Base-by-base conservation (phyloP, 345 rosid species). In the Cochlearia excelsa region DNA sequence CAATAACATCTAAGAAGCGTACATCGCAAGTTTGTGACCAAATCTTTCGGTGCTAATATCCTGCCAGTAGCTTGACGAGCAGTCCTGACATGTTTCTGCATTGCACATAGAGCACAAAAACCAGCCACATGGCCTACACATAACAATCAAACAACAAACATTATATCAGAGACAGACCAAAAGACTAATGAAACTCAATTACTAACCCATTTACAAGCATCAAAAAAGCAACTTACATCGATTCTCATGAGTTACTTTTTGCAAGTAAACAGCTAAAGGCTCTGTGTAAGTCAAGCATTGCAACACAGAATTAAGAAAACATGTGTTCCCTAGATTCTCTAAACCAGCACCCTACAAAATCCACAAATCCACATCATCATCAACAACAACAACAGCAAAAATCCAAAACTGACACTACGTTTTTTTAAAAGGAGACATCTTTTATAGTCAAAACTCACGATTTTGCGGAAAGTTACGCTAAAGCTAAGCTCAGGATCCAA, bases 21-120 rank as follows among this genome's bases (percentile, higher is more conserved):
- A 93, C 99, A 82, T 30, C 95, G 82, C 78, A 93, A 73, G 80
- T 93, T 93, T 26, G 86, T 81, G 65, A 93, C 97, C 31, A 93
- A 82, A 76, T 84, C 85, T 59, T 86, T 92, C 0, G 99, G 99
- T 4, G 82, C 84, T 71, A 90, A 59, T 54, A 78, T 82, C 66
- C 80, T 77, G 60, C 97, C 99, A 61, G 78, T 68, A 29, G 95
- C 73, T 67, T 87, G 80, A 35, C 83, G 77, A 38, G 96, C 97
- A 59, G 77, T 67, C 70, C 90, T 87, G 55, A 93, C 92, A 72
- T 93, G 99, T 56, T 84, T 87, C 78, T 93, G 99, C 48, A 93
- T 89, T 45, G 99, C 99, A 75, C 99, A 93, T 75, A 93, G 65
- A 9, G 96, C 97, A 75, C 99, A 93, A 61, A 90, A 93, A 11